Percentiles rank a stretch among this genome's conserved stretches.
These are phyloP conservation scores for Penicillium freii DNA, from an alignment of 2,329 filamentous ascomycete species.

Conservation along the genomic window DNA sequence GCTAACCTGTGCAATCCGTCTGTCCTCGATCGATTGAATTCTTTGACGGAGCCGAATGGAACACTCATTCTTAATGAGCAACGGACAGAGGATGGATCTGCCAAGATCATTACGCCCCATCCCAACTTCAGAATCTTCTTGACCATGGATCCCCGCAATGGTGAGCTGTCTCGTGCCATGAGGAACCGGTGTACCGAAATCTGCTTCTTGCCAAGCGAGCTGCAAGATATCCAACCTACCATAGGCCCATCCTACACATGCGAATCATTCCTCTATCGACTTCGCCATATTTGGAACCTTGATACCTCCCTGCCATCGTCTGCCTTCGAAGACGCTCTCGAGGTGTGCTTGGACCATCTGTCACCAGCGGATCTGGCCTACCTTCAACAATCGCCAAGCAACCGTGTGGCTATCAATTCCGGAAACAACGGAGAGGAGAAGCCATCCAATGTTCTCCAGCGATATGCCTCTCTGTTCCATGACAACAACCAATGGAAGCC, in stretches of 20 bases:
- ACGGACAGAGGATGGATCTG: slow-evolving; percentile 75
- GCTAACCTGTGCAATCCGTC: slow-evolving; percentile 95
- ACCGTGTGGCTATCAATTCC: slow-evolving; percentile 21
- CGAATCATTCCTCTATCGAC: slow-evolving; percentile 41
- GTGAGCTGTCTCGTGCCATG: slow-evolving; percentile 94
- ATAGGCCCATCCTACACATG: slow-evolving; percentile 37
- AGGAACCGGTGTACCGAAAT: slow-evolving; percentile 91
- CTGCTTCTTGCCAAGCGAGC: slow-evolving; percentile 59
- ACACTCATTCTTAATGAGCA: slow-evolving; percentile 91
- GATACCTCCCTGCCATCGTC: slow-evolving; percentile 12
- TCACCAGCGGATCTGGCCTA: slow-evolving; percentile 34
- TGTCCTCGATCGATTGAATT: slow-evolving; percentile 91
- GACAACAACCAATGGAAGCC: slow-evolving; percentile 33
- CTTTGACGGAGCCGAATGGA: slow-evolving; percentile 85
- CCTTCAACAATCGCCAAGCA: slow-evolving; percentile 31
- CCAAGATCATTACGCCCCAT: slow-evolving; percentile 77
- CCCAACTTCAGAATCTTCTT: slow-evolving; percentile 87
- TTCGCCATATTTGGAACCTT: slow-evolving; percentile 36
- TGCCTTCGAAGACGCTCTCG: slow-evolving; percentile 21
- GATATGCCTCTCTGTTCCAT: slow-evolving; percentile 34
- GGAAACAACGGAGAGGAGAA: slow-evolving; percentile 7
- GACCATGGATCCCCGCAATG: slow-evolving; percentile 87
- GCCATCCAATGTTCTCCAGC: slow-evolving; percentile 26
- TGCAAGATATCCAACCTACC: slow-evolving; percentile 14
- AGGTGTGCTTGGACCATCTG: slow-evolving; percentile 40